These are phyloP conservation scores for Blastocladiella emersonii DNA, from an alignment of 371 early-diverging fungal genomes.

Conservation along the genomic window DNA sequence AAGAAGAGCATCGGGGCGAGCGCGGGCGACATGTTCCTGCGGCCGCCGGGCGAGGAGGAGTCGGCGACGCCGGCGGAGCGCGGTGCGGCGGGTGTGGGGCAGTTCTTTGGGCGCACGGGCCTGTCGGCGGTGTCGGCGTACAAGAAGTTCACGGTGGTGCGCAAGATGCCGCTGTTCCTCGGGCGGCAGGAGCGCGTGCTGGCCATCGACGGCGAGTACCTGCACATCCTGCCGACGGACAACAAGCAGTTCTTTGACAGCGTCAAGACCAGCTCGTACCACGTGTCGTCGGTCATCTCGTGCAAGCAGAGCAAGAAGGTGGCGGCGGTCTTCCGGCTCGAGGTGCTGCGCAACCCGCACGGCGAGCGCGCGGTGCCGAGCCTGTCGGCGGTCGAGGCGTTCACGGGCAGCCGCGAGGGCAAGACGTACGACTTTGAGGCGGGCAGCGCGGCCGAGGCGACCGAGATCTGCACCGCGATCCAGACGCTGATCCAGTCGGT, in stretches of 20 bases:
- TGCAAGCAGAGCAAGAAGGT: constrained; percentile 65
- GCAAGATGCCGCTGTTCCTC: constrained; percentile 41
- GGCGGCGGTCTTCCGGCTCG: constrained; percentile 56
- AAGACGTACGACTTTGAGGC: constrained; percentile 75
- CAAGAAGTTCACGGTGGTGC: background rate
- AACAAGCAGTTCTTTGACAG: constrained; percentile 64
- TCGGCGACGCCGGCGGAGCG: background rate
- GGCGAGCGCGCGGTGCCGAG: too few relatives aligned
- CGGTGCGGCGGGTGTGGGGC: background rate
- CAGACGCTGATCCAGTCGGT: too few relatives aligned
- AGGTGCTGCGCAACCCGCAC: constrained; percentile 39
- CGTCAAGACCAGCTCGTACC: constrained; percentile 67
- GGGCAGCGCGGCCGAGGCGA: constrained; percentile 39
- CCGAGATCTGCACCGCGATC: constrained; percentile 17
- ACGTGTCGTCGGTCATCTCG: constrained; percentile 55
- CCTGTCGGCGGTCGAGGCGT: constrained; percentile 7
- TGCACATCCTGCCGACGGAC: constrained; percentile 77
- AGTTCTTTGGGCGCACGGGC: background rate
- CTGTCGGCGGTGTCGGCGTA: background rate
- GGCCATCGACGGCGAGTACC: constrained; percentile 85
- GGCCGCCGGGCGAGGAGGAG: constrained; percentile 26
- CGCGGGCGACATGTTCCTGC: constrained; percentile 36
- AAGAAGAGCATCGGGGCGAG: constrained; percentile 42
- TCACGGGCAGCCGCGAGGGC: too few relatives aligned
- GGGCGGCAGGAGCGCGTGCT: constrained; percentile 70